phyloP scores from a whole-genome alignment of 75 land plant genomes.

The Chamaecyparis obtusa region DNA sequence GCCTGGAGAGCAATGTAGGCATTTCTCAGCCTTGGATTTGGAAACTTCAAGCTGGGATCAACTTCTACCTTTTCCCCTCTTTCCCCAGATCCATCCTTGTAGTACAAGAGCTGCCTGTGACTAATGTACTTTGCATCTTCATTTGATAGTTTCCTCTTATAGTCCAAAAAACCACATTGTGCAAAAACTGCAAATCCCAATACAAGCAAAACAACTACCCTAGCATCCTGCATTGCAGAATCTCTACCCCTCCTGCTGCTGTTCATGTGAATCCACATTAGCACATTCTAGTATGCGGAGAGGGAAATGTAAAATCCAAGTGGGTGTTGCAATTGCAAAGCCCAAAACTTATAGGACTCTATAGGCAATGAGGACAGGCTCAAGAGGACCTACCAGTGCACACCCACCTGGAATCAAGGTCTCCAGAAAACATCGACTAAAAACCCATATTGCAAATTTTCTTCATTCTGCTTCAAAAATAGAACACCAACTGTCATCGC shows the following conservation, averaged over 20 bases:
- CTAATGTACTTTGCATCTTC: conserved; percentile 23
- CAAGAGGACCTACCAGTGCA: not conserved
- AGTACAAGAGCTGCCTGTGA: conserved; percentile 34
- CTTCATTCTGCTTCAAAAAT: not conserved
- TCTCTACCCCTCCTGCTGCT: not conserved
- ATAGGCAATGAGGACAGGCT: not conserved
- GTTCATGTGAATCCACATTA: conserved; percentile 6
- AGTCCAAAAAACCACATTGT: not conserved
- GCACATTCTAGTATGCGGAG: not conserved
- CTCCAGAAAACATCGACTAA: not conserved
- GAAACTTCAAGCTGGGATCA: conserved; percentile 2
- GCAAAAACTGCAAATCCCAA: not conserved
- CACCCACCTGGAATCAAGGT: not conserved
- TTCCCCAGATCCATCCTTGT: conserved; percentile 32
- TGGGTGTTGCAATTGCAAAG: not conserved
- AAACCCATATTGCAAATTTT: not conserved
- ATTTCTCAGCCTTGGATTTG: conserved; percentile 36
- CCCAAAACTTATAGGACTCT: not conserved
- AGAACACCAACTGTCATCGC: not conserved
- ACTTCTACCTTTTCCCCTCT: not conserved
- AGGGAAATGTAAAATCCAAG: not conserved
- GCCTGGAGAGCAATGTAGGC: conserved; percentile 86
- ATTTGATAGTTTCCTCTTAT: conserved; percentile 12
- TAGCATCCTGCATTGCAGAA: conserved; percentile 10
- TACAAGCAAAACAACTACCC: conserved; percentile 8